Conservation (phyloP, 305 asterid species). For the Fraxinus dipetala region DNA sequence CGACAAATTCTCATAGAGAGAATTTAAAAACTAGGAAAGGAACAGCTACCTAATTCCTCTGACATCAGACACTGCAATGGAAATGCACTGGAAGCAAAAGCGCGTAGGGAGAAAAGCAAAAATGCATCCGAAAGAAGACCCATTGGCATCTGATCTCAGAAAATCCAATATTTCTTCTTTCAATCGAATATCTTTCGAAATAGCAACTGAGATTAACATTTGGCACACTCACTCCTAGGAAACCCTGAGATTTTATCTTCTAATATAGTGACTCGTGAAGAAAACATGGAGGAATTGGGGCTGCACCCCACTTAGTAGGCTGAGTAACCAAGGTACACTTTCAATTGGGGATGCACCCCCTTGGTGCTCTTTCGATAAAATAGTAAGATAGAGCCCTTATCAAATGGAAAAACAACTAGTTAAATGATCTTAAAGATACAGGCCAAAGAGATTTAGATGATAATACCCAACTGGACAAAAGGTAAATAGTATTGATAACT, state of each 20-base stretch:
- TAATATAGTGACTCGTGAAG: background rate
- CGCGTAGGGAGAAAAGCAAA: background rate
- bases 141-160: background rate
- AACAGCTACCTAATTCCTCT: background rate
- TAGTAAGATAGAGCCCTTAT: background rate
- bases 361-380: background rate
- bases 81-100: background rate
- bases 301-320: background rate
- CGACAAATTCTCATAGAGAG: background rate
- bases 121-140: background rate
- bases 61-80: background rate
- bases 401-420: background rate
- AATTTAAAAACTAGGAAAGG: background rate
- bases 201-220: background rate
- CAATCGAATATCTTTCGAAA: background rate
- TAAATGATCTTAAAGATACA: background rate
- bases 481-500: background rate
- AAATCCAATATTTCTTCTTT: background rate
- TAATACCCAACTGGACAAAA: background rate
- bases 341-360: background rate
- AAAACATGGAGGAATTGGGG: background rate
- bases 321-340: background rate
- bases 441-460: background rate
- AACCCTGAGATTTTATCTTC: background rate
- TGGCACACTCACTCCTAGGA: background rate